phyloP scores from a whole-genome alignment of 257 asterid genomes.

The Nicotiana obtusifolia region DNA sequence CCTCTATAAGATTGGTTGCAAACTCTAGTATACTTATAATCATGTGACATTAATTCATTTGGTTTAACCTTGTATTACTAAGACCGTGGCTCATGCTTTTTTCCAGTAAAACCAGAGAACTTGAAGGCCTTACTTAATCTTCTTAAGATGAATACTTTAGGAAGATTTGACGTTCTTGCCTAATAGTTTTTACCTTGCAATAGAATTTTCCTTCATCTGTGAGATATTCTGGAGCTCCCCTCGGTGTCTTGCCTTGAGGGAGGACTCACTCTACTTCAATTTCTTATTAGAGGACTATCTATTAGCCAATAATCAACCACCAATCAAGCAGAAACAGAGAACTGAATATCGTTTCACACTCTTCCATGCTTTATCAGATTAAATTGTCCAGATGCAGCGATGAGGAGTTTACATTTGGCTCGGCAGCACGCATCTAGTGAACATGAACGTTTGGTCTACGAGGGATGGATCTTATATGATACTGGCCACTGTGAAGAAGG shows the following conservation, averaged over 20 bases:
- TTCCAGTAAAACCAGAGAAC: not conserved
- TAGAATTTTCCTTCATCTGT: not conserved
- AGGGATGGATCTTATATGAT: constrained; percentile 97
- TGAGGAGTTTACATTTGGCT: constrained; percentile 93
- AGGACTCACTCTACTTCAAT: not conserved
- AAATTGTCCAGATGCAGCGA: constrained; percentile 97
- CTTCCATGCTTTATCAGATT: constrained; percentile 44
- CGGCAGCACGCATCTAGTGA: constrained; percentile 87
- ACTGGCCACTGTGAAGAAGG: constrained; percentile 98
- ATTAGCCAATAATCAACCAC: not conserved
- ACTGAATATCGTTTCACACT: not conserved
- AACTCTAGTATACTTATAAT: not conserved
- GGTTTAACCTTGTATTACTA: not conserved
- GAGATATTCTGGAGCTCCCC: not conserved
- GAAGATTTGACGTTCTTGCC: constrained; percentile 1
- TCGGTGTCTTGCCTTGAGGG: not conserved
- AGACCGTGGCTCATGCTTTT: not conserved
- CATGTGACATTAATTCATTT: not conserved
- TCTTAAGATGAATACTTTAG: not conserved
- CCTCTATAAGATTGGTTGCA: not conserved
- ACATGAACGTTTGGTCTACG: constrained; percentile 84
- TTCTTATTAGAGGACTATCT: not conserved
- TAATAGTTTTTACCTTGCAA: not conserved
- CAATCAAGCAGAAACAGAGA: not conserved
- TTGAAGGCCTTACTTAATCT: not conserved